These are phyloP conservation scores for Capsicum pubescens DNA, from an alignment of 257 asterid genomes.

Conservation along the genomic window DNA sequence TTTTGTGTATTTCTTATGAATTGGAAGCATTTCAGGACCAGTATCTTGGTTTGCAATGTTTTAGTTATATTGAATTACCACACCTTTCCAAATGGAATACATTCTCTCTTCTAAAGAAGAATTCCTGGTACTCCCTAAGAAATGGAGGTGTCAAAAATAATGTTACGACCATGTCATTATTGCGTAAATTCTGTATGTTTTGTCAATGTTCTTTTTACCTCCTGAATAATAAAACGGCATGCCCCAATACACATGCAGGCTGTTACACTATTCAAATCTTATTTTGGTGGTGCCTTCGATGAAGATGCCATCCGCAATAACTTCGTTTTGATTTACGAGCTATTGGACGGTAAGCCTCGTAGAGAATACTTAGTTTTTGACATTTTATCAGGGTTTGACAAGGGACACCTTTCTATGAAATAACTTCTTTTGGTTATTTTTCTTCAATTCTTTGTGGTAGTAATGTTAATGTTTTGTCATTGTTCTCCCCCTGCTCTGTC, in stretches of 20 bases:
- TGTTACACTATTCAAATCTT: constrained; percentile 87
- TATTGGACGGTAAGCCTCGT: constrained; percentile 78
- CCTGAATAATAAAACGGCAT: neutral
- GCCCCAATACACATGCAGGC: constrained; percentile 65
- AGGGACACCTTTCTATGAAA: neutral
- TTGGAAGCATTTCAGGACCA: neutral
- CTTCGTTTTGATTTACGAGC: constrained; percentile 91
- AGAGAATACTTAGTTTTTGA: neutral
- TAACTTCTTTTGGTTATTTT: neutral
- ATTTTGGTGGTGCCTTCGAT: constrained; percentile 98
- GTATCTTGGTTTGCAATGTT: neutral
- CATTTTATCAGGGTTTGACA: constrained; percentile 10
- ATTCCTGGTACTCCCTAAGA: constrained; percentile 12
- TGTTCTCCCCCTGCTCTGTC: neutral
- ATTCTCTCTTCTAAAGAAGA: neutral
- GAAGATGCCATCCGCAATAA: constrained; percentile 99
- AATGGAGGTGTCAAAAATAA: constrained; percentile 6
- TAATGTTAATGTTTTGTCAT: neutral
- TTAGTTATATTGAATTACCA: neutral
- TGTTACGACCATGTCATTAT: neutral
- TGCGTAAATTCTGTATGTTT: neutral
- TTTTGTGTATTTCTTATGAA: constrained; percentile 5
- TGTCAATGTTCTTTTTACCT: neutral
- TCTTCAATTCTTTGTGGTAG: neutral
- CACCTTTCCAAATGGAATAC: neutral